Evolutionary conservation across 2,329 filamentous ascomycete genomes (phyloP), one percentile per base, ranked within the genome.

Genomic region (Canariomyces notabilis): DNA sequence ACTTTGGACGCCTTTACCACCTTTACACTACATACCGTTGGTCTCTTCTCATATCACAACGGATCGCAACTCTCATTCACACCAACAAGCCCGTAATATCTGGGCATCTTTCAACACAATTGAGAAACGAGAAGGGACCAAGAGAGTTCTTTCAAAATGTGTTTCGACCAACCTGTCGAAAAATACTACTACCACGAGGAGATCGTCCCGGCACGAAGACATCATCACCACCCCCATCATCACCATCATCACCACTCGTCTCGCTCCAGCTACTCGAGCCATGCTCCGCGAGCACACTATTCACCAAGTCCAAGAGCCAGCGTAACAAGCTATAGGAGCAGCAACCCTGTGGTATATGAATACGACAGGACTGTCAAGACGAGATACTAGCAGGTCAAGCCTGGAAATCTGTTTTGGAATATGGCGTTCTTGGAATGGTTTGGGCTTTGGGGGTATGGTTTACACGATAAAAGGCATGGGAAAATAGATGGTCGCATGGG

Each of bases 161-260:
- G 75, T 58, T 76, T 78, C 66, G 59, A 64, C 37, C 26, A 63
- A 48, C 68, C 71, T 44, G 62, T 60, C 22, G 70, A 67, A 33
- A 69, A 69, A 37, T 76, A 79, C 65, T 79, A 79, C 66, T 76
- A 78, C 61, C 71, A 71, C 59, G 72, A 78, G 64, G 74, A 78
- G 54, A 67, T 72, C 53, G 67, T 74, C 37, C 75, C 75, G 35
- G 65, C 69, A 47, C 65, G 72, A 33, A 66, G 68, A 39, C 62
- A 62, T 37, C 61, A 63, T 34, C 62, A 65, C 26, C 59, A 63
- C 23, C 42, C 48, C 26, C 37, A 43, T 31, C 35, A 41, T 29
- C 46, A 51, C 18, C 38, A 46, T 45, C 32, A 42, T 38, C 37
- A 53, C 43, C 37, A 48, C 26, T 52, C 50, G 20, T 48, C 41